These are phyloP conservation scores for Termitomyces sp. DNA, from an alignment of 768 basidiomycete genomes.

Conservation along the genomic window DNA sequence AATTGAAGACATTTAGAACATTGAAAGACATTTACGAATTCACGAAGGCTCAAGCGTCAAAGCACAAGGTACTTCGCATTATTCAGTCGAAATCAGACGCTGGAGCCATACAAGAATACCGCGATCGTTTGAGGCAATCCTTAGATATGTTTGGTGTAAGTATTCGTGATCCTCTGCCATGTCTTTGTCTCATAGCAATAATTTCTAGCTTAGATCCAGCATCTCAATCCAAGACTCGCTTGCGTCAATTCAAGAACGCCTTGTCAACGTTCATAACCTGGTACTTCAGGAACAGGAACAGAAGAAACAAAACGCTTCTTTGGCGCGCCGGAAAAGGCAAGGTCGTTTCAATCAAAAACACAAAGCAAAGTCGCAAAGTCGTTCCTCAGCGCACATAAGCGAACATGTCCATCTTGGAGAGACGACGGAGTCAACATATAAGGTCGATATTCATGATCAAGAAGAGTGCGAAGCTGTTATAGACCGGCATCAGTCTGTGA, in stretches of 20 bases:
- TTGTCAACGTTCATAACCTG: neutral
- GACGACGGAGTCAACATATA: neutral
- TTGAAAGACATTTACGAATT: slow-evolving; percentile 2
- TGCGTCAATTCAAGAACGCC: neutral
- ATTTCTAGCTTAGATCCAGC: slow-evolving; percentile 2
- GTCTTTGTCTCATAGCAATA: neutral
- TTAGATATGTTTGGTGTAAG: slow-evolving; percentile 5
- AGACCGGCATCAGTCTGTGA: neutral
- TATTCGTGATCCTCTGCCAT: neutral
- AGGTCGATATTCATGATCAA: neutral
- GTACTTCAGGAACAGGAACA: neutral
- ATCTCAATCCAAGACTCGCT: slow-evolving; percentile 6
- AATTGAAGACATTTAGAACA: neutral
- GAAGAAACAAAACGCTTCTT: neutral
- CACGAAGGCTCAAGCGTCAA: neutral
- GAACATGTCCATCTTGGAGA: neutral
- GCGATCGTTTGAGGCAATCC: slow-evolving; percentile 5
- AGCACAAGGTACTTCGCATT: neutral
- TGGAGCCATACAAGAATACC: slow-evolving; percentile 7
- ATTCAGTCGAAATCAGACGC: slow-evolving; percentile 5
- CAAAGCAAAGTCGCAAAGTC: too few relatives aligned
- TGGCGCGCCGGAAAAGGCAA: neutral
- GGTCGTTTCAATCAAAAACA: neutral
- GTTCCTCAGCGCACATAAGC: neutral
- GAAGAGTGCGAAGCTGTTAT: neutral